Conservation (phyloP, 306 rosid species). For the Cucurbita moschata region DNA sequence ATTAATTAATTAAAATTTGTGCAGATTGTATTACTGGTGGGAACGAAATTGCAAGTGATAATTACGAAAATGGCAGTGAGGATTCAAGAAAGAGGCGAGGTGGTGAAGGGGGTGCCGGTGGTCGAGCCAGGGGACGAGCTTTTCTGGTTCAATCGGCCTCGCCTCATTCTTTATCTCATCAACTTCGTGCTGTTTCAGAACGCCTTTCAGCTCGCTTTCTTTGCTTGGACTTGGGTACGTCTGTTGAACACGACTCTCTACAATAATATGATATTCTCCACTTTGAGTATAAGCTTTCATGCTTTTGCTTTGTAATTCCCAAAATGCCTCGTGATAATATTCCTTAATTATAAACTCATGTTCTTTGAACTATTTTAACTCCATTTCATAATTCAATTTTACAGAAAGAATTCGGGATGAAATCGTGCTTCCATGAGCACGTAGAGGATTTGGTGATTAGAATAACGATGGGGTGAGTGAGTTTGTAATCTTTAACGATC, state of each 20-base stretch:
- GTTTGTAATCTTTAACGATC: no score
- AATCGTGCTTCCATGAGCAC: conserved; percentile 12
- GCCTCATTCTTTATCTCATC: conserved; percentile 57
- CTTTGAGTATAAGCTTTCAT: no score
- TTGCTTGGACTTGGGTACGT: conserved; percentile 12
- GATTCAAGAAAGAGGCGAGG: conserved; percentile 62
- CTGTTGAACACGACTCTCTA: no score
- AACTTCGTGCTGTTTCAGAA: conserved; percentile 68
- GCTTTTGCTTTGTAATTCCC: no score
- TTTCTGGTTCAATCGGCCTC: conserved; percentile 74
- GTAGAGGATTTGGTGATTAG: background rate
- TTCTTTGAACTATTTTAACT: no score
- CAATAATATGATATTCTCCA: no score
- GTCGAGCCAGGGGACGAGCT: conserved; percentile 71
- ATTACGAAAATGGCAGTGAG: conserved; percentile 73
- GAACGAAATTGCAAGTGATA: conserved; percentile 79
- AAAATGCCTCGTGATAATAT: no score
- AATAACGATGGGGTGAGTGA: conserved; percentile 4
- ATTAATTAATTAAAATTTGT: background rate
- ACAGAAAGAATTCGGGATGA: conserved; percentile 9
- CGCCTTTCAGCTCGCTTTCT: conserved; percentile 11
- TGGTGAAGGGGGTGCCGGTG: conserved; percentile 62
- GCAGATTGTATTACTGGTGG: conserved; percentile 62
- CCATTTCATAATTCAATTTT: background rate
- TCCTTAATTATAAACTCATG: no score